Evolutionary conservation across 2,329 filamentous ascomycete genomes (phyloP), one percentile per base, ranked within the genome.

Genomic region (Anisogramma anomala): DNA sequence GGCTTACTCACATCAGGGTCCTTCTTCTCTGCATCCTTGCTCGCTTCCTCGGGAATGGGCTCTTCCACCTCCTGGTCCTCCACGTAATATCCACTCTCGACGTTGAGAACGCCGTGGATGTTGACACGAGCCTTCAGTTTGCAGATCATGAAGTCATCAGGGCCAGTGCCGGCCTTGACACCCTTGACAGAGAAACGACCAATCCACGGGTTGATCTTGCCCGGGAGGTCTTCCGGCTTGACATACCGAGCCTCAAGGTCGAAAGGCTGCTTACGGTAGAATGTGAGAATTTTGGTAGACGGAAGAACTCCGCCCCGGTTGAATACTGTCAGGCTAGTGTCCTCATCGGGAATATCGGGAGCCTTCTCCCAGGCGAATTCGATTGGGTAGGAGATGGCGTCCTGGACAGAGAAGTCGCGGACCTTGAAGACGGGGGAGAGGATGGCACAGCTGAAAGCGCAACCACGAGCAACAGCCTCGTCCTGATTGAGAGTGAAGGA

Each of bases 341-440:
- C 91, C 72, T 98, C 91, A 55, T 98, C 91, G 19, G 91, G 91
- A 54, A 98, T 98, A 57, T 98, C 91, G 46, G 87, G 79, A 19
- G 89, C 93, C 73, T 96, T 94, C 72, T 98, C 91, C 91, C 91
- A 98, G 39, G 82, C 84, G 64, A 98, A 98, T 62, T 98, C 89
- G 61, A 98, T 94, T 36, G 91, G 91, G 69, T 96, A 98, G 71
- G 81, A 86, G 66, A 94, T 85, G 55, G 96, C 89, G 64, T 98
- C 91, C 72, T 96, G 87, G 47, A 96, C 82, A 53, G 87, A 79
- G 66, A 98, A 98, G 70, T 98, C 91, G 57, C 91, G 87, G 59
- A 98, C 91, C 61, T 89, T 87, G 82, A 98, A 96, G 52, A 94
- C 84, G 33, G 91, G 91, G 0, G 91, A 96, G 42, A 96, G 79